Evolutionary conservation across 495 filamentous ascomycete genomes (phyloP), one percentile per base, ranked within the genome.

Genomic region (Chaetomium fimeti): DNA sequence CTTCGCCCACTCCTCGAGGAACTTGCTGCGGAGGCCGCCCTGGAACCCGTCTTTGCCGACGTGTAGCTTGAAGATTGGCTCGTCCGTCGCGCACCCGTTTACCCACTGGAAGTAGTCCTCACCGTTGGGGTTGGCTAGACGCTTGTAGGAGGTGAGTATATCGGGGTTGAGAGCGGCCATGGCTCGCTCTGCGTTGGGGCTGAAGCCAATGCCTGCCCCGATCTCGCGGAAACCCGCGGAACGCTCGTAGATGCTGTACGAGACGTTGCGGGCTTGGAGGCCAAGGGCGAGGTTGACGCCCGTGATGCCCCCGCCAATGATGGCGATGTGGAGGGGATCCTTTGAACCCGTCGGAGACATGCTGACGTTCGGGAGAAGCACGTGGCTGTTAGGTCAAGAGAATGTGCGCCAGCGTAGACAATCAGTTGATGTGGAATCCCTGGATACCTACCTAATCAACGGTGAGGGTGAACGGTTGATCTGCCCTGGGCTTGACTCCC

Each of bases 251-350:
- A 88, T 73, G 4, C 76, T 77, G 58, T 79, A 82, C 4, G 67
- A 62, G 25, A 87, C 68, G 2, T 70, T 66, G 66, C 83, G 84
- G n/a, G 75, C 75, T 60, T 82, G 77, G 9, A 88, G 78, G 22
- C 79, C 85, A 1, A 82, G 72, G 13, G 84, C 84, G 1, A 88
- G 79, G 58, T 76, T 75, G 36, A 87, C 75, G 22, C 86, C 86
- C 1, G 83, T 81, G 53, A 88, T 86, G 13, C 86, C 86, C 38
- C 78, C 85, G 58, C 86, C 86, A 51, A 88, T 72, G 55, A 88
- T 85, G 61, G 84, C 85, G 59, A 87, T 67, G 56, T 71, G 74
- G 45, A 81, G 63, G 40, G 28, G 3, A 22, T 65, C 59, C 22
- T 48, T 5, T 47, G 27, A 11, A n/a, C 20, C 22, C 20, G 12